phyloP scores from a whole-genome alignment of 2,329 filamentous ascomycete genomes.

The Grosmannia clavigera region DNA sequence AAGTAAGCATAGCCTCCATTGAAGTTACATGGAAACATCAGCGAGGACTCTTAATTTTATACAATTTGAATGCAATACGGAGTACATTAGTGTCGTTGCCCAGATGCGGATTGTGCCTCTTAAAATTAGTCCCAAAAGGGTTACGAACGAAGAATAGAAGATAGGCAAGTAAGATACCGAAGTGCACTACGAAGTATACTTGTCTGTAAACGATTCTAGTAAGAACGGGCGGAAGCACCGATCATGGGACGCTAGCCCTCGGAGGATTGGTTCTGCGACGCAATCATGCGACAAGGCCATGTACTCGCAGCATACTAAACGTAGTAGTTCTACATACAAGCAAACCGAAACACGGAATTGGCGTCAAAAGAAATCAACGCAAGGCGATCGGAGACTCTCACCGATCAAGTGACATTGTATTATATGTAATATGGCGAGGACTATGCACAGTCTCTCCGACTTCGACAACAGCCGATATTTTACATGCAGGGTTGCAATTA shows the following conservation, averaged over 20 bases:
- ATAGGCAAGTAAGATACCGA: not conserved
- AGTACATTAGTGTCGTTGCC: not conserved
- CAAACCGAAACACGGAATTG: not conserved
- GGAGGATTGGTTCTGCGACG: not conserved
- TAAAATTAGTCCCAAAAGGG: not conserved
- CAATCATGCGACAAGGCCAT: not conserved
- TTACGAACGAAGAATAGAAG: not conserved
- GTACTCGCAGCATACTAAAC: not conserved
- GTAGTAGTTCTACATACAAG: not conserved
- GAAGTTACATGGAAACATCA: not conserved
- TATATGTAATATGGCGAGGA: not conserved
- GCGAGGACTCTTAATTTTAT: not conserved
- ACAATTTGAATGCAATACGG: not conserved
- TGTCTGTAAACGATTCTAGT: not conserved
- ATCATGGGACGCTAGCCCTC: not conserved
- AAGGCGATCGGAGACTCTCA: not conserved
- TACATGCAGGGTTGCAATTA: not conserved
- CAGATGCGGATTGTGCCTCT: not conserved
- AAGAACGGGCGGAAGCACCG: not conserved
- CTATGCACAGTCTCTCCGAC: not conserved
- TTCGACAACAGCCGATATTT: not conserved
- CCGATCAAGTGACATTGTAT: not conserved
- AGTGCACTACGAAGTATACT: not conserved
- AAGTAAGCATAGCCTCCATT: not conserved
- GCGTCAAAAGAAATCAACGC: not conserved